Evolutionary conservation across 2,329 filamentous ascomycete genomes (phyloP), one percentile per base, ranked within the genome.

Genomic region (Verticillium nonalfalfae): DNA sequence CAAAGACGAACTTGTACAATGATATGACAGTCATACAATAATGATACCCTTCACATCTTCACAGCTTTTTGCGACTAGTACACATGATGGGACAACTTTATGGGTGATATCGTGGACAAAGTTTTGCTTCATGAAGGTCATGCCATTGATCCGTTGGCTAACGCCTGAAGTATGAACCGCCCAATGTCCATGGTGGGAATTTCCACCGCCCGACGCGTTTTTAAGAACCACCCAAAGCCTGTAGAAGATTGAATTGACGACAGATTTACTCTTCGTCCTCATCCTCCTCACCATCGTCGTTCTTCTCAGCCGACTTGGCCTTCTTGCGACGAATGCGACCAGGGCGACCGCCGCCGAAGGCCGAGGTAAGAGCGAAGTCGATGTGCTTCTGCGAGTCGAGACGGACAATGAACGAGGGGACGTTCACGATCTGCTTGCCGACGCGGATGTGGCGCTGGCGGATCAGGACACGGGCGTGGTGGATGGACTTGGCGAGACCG

Each of bases 351-450:
- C 93, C 93, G 82, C 95, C 95, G 75, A 97, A 97, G 78, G 95
- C 94, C 78, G 94, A 98, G 82, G 90, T 96, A 70, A 99, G 88
- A 67, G 95, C 87, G 80, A 99, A 98, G 87, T 99, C 95, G 75
- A 99, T 98, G 90, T 99, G 95, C 91, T 99, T 99, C 90, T 99
- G 95, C 75, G 93, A 97, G 87, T 99, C 95, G 76, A 99, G 92
- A 84, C 95, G 95, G 81, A 99, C 95, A 79, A 99, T 90, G 90
- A 97, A 99, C 61, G 94, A 98, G 69, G 95, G 95, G 65, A 99
- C 95, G 83, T 99, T 99, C 87, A 99, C 95, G 79, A 99, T 98
- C 87, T 99, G 95, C 91, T 99, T 99, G 83, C 95, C 95, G 78
- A 99, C 95, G 78, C 93, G 95, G 84, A 99, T 99, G 87, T 99